These are phyloP conservation scores for Saururus chinensis DNA, from an alignment of 164 flowering plant species.

Conservation along the genomic window DNA sequence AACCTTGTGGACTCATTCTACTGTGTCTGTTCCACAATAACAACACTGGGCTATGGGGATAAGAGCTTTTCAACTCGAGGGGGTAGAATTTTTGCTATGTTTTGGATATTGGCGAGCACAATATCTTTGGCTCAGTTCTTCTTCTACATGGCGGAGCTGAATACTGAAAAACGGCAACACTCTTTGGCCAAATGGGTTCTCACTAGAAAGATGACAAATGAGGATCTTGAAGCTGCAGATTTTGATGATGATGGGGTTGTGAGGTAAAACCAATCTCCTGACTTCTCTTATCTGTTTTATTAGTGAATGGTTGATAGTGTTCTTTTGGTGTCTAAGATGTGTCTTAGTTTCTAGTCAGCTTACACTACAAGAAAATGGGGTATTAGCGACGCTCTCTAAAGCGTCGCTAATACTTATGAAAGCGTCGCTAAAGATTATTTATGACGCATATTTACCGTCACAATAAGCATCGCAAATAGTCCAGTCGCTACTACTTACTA, in stretches of 20 bases:
- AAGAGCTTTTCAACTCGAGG: conserved; percentile 62
- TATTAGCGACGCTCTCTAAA: too few species aligned
- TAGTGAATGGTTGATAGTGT: background rate
- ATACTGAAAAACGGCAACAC: conserved; percentile 39
- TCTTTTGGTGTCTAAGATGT: background rate
- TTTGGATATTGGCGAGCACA: conserved; percentile 73
- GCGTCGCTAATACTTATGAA: too few species aligned
- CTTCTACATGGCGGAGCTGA: conserved; percentile 60
- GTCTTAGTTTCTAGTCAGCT: background rate
- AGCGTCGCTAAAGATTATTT: too few species aligned
- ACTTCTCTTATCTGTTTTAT: background rate
- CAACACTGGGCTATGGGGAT: conserved; percentile 87
- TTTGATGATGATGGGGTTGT: conserved; percentile 56
- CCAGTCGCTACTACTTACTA: too few species aligned
- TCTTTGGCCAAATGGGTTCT: conserved; percentile 58
- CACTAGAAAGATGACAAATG: conserved; percentile 25
- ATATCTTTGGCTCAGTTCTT: conserved; percentile 62
- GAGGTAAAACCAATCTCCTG: conserved; percentile 19
- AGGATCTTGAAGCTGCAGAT: conserved; percentile 82
- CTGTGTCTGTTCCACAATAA: conserved; percentile 77
- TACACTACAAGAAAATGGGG: too few species aligned
- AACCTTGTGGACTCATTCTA: conserved; percentile 56
- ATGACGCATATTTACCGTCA: too few species aligned
- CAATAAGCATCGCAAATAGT: too few species aligned
- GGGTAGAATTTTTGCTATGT: conserved; percentile 69